These are phyloP conservation scores for Fusarium siculi DNA, from an alignment of 2,329 filamentous ascomycete species.

Conservation along the genomic window DNA sequence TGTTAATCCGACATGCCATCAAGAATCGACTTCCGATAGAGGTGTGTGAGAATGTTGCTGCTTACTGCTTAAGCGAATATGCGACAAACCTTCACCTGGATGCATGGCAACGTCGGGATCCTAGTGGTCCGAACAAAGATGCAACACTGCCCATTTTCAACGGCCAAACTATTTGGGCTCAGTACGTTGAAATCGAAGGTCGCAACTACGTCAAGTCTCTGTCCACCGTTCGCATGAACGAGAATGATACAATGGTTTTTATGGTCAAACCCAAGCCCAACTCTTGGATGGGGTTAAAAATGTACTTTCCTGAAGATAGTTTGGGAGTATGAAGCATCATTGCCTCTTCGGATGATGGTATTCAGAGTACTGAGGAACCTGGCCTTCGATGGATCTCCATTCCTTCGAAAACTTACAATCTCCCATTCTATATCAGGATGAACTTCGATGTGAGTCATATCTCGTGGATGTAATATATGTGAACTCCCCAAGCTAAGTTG, in stretches of 20 bases:
- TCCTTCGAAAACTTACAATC: rapidly evolving
- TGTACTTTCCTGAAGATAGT: background rate
- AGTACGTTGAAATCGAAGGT: background rate
- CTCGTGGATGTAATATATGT: background rate
- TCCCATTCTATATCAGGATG: background rate
- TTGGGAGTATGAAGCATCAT: background rate
- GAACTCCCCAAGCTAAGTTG: background rate
- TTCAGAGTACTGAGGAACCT: background rate
- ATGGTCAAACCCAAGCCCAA: rapidly evolving
- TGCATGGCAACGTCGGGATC: background rate
- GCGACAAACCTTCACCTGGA: background rate
- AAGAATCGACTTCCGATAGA: background rate
- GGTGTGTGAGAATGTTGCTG: background rate
- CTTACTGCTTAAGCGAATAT: background rate
- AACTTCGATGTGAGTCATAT: background rate
- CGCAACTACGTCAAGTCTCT: background rate
- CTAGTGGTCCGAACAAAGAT: rapidly evolving
- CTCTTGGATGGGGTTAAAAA: rapidly evolving
- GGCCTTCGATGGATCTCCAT: background rate
- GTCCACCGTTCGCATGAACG: background rate
- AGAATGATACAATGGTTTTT: background rate
- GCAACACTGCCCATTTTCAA: background rate
- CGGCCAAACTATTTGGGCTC: background rate
- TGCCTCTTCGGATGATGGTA: background rate
- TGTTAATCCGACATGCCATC: background rate